Evolutionary conservation across 2,329 filamentous ascomycete genomes (phyloP).

Genomic region (Dactylellina sp.): DNA sequence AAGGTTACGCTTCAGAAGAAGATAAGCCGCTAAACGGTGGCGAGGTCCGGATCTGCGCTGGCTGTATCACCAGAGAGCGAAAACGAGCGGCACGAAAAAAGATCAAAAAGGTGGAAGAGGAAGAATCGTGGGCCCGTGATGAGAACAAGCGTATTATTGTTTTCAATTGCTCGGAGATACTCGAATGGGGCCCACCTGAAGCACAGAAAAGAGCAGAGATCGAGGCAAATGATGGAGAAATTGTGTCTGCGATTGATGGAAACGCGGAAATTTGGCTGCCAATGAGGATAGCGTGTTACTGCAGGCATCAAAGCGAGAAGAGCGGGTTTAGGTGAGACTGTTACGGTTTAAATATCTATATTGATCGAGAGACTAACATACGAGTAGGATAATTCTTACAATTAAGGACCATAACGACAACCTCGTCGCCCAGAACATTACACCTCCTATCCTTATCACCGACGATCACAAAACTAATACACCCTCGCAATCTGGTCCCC

Average conservation of each 20-base stretch:
- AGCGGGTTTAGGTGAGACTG: conserved; percentile 78
- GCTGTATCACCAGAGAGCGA: conserved; percentile 90
- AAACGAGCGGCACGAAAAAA: conserved; percentile 94
- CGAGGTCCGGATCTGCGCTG: conserved; percentile 89
- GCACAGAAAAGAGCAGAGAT: conserved; percentile 46
- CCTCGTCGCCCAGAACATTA: conserved; percentile 84
- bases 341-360: conserved; percentile 59
- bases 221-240: conserved; percentile 69
- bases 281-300: conserved; percentile 98
- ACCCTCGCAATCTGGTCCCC: conserved; percentile 62
- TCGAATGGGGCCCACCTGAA: conserved; percentile 77
- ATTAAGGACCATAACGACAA: conserved; percentile 83
- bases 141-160: conserved; percentile 86
- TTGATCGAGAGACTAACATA: conserved; percentile 54
- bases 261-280: conserved; percentile 65
- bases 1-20: conserved; percentile 63
- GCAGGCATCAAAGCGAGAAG: conserved; percentile 93
- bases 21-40: conserved; percentile 84
- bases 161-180: conserved; percentile 88
- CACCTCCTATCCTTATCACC: conserved; percentile 92
- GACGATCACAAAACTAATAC: conserved; percentile 88
- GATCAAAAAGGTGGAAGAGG: conserved; percentile 90
- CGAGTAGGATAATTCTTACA: conserved; percentile 82
- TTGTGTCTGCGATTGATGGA: conserved; percentile 63
- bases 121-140: conserved; percentile 84